Evolutionary conservation across 108 stramenopile species (phyloP), one percentile per base, ranked within the genome.

Genomic region (Discostella stelligeroides): DNA sequence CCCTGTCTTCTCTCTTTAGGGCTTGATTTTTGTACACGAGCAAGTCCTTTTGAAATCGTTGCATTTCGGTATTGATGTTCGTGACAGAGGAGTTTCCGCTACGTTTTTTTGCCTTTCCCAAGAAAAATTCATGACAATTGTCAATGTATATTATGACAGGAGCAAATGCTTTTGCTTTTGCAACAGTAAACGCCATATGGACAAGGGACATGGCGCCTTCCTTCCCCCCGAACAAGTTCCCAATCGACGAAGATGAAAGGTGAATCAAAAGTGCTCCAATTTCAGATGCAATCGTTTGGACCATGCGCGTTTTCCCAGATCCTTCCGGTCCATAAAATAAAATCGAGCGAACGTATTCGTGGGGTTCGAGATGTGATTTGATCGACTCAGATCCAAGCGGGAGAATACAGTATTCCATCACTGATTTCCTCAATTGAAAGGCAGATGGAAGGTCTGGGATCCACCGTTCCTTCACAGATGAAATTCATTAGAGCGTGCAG

Each of bases 81-180:
- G 29, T 17, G 47, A 49, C 43, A 5, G 24, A 23, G 7, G 23
- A 53, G 25, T 25, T 27, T 8, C 18, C 70, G 41, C 60, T 67
- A 38, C 85, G 86, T 21, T 70, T 70, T 54, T 84, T 85, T 29
- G 80, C 73, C 39, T 79, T 86, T 4, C 71, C 85, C 43, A 78
- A 55, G 30, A 91, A 88, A 68, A 87, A 85, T 81, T 88, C 76
- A 45, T 82, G 81, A 24, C 84, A 85, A 34, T 92, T 63, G 67
- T 95, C 93, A 28, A 95, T 62, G 57, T 95, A 92, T 41, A 95
- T 85, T 9, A 95, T 83, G 10, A 86, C 92, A 14, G 92, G 93
- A 39, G 79, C 72, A 51, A 86, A 83, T n/a, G 76, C 68, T 55
- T 70, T 69, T 54, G 91, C 85, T 47, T 72, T 81, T n/a, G 92